A percentile compares a stretch with the other conserved stretches of the same genome.
Conservation (phyloP, 2,329 filamentous ascomycete species). For the Penicillium sp. region DNA sequence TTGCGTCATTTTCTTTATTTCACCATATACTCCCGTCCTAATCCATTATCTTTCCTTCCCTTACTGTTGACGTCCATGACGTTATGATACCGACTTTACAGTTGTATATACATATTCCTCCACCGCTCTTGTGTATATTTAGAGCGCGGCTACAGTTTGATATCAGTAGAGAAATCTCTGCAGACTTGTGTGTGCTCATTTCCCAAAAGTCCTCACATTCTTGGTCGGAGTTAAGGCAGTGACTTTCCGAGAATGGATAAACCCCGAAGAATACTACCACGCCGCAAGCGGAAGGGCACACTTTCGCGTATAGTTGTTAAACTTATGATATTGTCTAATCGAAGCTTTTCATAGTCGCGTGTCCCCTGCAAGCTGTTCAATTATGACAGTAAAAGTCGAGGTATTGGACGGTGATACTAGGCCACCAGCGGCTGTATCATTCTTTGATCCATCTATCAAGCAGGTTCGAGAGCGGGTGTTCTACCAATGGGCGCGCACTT, state of each 20-base stretch:
- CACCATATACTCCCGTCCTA: too few relatives aligned
- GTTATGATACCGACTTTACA: not conserved
- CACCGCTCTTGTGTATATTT: not conserved
- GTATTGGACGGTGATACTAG: not conserved
- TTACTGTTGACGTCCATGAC: not conserved
- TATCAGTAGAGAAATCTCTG: too few relatives aligned
- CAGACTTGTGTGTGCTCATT: not conserved
- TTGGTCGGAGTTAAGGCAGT: slow-evolving; percentile 3
- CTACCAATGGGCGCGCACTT: slow-evolving; percentile 20
- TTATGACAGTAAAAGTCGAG: not conserved
- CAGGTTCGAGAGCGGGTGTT: slow-evolving; percentile 17
- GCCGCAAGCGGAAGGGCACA: slow-evolving; percentile 9
- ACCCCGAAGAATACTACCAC: not conserved
- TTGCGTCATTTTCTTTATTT: too few relatives aligned
- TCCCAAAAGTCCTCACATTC: not conserved
- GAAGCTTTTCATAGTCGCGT: not conserved
- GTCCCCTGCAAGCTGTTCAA: too few relatives aligned
- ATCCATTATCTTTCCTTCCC: too few relatives aligned
- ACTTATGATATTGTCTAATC: not conserved
- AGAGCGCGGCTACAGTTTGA: not conserved
- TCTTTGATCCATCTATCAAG: slow-evolving; percentile 22
- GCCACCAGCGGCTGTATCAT: slow-evolving; percentile 19
- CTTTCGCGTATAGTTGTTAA: not conserved
- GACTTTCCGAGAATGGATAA: slow-evolving; percentile 4
- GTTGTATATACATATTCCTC: not conserved